Conservation (phyloP, 2,329 filamentous ascomycete species). For the Pseudogymnoascus sp. region DNA sequence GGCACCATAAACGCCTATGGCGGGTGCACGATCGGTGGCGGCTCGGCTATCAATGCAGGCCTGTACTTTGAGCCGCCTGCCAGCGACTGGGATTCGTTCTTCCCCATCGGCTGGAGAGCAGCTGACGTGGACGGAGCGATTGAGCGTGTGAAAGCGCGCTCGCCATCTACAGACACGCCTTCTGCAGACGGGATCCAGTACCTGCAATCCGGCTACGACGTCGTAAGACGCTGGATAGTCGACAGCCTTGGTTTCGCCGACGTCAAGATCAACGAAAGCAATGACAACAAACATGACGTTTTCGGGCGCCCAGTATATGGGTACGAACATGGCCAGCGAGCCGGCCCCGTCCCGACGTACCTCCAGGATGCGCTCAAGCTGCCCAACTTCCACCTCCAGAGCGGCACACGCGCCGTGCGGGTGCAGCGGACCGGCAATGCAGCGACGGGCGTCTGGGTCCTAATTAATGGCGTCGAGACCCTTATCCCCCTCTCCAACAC, state of each 20-base stretch:
- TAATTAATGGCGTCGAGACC: conserved; percentile 24
- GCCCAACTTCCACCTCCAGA: conserved; percentile 37
- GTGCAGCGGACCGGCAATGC: conserved; percentile 33
- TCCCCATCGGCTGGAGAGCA: conserved; percentile 43
- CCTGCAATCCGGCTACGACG: conserved; percentile 39
- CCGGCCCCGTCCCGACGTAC: conserved; percentile 41
- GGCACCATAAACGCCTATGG: conserved; percentile 35
- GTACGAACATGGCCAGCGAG: conserved; percentile 41
- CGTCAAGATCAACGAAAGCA: conserved; percentile 38
- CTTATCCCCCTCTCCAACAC: conserved; percentile 15
- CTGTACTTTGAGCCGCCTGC: conserved; percentile 45
- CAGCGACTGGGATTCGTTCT: conserved; percentile 43
- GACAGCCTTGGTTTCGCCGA: conserved; percentile 38
- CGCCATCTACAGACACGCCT: conserved; percentile 36
- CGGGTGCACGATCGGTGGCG: conserved; percentile 44
- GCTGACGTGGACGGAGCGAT: conserved; percentile 40
- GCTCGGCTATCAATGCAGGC: conserved; percentile 46
- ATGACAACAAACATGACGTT: conserved; percentile 38
- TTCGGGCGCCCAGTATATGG: conserved; percentile 42
- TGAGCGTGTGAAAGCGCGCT: conserved; percentile 34
- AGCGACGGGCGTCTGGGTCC: conserved; percentile 36
- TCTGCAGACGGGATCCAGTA: conserved; percentile 39
- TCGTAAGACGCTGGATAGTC: conserved; percentile 42
- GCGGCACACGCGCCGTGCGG: conserved; percentile 35
- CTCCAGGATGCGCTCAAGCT: conserved; percentile 37